A percentile compares a stretch with the other conserved stretches of the same genome.
phyloP scores from a whole-genome alignment of 2,329 filamentous ascomycete genomes.

The Fusarium ramigenum region DNA sequence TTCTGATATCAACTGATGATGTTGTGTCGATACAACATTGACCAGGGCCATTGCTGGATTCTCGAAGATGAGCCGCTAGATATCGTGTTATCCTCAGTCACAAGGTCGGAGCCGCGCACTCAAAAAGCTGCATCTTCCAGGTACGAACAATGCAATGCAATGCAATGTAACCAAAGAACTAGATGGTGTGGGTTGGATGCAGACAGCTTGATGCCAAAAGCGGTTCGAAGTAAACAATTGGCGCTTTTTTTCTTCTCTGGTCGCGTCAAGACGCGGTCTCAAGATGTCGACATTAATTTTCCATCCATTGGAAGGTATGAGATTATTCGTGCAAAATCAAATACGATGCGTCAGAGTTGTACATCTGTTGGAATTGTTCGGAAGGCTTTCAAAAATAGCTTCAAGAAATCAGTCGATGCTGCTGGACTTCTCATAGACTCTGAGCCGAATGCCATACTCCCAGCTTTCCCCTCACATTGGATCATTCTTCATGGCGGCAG shows the following conservation, averaged over 20 bases:
- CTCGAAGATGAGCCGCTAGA: conserved; percentile 17
- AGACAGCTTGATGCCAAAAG: conserved; percentile 31
- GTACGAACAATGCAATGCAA: conserved; percentile 26
- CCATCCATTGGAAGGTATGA: background rate
- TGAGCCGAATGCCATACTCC: background rate
- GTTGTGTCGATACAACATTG: conserved; percentile 19
- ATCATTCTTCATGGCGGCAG: conserved; percentile 20
- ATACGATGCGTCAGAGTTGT: background rate
- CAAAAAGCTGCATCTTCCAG: conserved; percentile 22
- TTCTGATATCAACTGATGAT: conserved; percentile 24
- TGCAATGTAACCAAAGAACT: conserved; percentile 20
- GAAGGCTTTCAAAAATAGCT: background rate
- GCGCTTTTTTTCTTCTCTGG: background rate
- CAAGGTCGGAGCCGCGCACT: conserved; percentile 28
- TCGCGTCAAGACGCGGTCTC: conserved; percentile 15
- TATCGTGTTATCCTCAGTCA: conserved; percentile 13
- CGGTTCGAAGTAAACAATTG: conserved; percentile 33
- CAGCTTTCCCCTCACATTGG: conserved; percentile 8
- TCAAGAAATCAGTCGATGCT: background rate
- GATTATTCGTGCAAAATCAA: background rate
- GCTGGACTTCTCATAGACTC: background rate
- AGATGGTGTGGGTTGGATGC: background rate
- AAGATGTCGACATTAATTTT: background rate
- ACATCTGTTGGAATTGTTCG: background rate
- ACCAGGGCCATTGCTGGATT: background rate